Conservation (phyloP, 768 basidiomycete species). For the Auricularia sp. region DNA sequence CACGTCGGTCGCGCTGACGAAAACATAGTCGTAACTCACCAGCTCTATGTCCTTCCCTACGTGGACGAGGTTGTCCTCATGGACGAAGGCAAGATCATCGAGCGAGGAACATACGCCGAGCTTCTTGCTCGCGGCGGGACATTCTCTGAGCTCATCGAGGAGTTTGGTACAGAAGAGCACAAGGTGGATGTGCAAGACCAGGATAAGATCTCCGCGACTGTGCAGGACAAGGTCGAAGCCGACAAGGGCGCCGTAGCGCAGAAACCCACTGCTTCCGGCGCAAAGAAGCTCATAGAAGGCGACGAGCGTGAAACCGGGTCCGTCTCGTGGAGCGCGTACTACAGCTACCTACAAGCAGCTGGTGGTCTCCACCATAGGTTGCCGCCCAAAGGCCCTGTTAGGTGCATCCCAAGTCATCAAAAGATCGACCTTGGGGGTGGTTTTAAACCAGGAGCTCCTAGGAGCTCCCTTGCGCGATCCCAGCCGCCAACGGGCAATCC, state of each 20-base stretch:
- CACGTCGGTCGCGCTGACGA: neutral
- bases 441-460: too few species aligned
- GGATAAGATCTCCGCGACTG: constrained; percentile 18
- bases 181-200: constrained; percentile 9
- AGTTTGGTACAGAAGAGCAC: constrained; percentile 39
- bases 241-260: constrained; percentile 15
- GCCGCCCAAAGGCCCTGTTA: too few species aligned
- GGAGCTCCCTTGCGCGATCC: too few species aligned
- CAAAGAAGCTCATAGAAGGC: constrained; percentile 30
- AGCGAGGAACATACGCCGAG: constrained; percentile 53
- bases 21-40: constrained; percentile 42
- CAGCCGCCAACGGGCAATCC: too few species aligned
- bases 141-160: constrained; percentile 45
- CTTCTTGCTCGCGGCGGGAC: constrained; percentile 33
- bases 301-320: constrained; percentile 52
- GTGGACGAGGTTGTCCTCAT: constrained; percentile 57
- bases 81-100: constrained; percentile 47
- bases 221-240: constrained; percentile 14
- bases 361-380: too few species aligned
- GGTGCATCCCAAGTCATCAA: too few species aligned
- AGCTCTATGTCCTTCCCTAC: constrained; percentile 46
- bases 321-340: constrained; percentile 41
- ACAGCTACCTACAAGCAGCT: constrained; percentile 36
- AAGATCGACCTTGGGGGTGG: too few species aligned
- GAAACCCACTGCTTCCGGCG: constrained; percentile 14